These are phyloP conservation scores for Teunomyces cretensis DNA, from an alignment of 805 yeast genomes.

Conservation along the genomic window DNA sequence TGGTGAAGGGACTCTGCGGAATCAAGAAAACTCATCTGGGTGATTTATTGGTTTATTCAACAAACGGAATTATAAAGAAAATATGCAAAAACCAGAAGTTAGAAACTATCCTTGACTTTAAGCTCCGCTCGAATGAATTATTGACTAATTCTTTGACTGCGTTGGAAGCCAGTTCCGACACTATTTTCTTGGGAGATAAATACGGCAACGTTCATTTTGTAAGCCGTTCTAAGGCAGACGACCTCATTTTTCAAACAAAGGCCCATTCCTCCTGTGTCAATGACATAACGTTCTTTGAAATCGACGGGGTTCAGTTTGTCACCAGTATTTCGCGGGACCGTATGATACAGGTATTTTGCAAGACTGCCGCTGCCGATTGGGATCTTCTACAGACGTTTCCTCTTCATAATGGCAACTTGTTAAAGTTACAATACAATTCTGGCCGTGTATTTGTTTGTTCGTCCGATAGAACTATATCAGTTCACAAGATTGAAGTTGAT, in stretches of 20 bases:
- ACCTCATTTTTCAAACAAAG: constrained; percentile 26
- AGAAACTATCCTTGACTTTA: constrained; percentile 10
- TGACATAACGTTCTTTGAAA: constrained; percentile 39
- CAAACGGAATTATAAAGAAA: constrained; percentile 37
- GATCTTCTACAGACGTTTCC: constrained; percentile 58
- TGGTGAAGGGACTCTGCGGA: constrained; percentile 40
- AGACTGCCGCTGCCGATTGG: constrained; percentile 37
- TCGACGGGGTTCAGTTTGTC: constrained; percentile 27
- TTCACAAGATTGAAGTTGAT: constrained; percentile 41
- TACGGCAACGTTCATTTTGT: constrained; percentile 42
- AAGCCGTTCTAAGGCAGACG: constrained; percentile 9
- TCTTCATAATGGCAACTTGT: constrained; percentile 54
- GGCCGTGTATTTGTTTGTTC: constrained; percentile 51
- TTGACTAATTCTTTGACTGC: constrained; percentile 43
- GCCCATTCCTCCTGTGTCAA: constrained; percentile 56
- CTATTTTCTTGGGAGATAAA: constrained; percentile 48
- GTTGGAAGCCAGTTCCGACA: constrained; percentile 29
- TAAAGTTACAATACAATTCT: constrained; percentile 32
- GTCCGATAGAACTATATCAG: constrained; percentile 58
- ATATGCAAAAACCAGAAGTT: constrained; percentile 16
- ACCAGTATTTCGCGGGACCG: constrained; percentile 59
- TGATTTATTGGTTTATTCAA: constrained; percentile 41
- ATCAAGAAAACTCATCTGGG: constrained; percentile 32
- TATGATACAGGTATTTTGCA: constrained; percentile 55
- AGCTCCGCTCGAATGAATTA: constrained; percentile 29